Percentiles rank a stretch among this genome's conserved stretches.
Evolutionary conservation across 2,329 filamentous ascomycete genomes (phyloP).

Genomic region (Cryphonectria japonica): DNA sequence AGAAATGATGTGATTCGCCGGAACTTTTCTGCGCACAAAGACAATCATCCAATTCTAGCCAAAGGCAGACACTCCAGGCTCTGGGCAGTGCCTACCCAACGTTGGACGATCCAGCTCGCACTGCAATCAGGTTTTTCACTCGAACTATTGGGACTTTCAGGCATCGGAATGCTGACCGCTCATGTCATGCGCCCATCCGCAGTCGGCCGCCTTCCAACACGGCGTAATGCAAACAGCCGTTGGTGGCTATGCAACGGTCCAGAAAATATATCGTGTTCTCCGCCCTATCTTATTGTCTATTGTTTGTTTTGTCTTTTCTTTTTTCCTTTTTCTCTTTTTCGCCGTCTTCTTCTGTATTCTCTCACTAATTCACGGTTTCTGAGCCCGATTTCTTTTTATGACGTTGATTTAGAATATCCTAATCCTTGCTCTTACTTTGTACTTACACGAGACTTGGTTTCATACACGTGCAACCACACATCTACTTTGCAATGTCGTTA

Average conservation of each 20-base stretch:
- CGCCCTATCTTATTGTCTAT: neutral
- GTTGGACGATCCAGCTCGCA: neutral
- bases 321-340: neutral
- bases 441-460: neutral
- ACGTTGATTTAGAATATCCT: neutral
- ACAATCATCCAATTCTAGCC: neutral
- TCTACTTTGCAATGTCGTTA: neutral
- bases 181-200: neutral
- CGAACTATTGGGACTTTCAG: neutral
- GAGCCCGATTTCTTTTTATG: neutral
- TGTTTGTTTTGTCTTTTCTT: neutral
- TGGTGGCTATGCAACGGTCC: neutral
- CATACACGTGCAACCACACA: neutral
- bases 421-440: neutral
- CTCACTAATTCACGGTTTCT: neutral
- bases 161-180: neutral
- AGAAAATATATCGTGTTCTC: neutral
- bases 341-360: neutral
- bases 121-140: neutral
- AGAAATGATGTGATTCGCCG: neutral
- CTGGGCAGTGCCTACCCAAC: neutral
- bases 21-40: neutral
- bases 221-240: conserved; percentile 4
- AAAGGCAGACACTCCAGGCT: neutral
- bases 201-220: neutral